A percentile compares a stretch with the other conserved stretches of the same genome.
Conservation (phyloP, 2,329 filamentous ascomycete genomes). For the Fusarium verticillioides region DNA sequence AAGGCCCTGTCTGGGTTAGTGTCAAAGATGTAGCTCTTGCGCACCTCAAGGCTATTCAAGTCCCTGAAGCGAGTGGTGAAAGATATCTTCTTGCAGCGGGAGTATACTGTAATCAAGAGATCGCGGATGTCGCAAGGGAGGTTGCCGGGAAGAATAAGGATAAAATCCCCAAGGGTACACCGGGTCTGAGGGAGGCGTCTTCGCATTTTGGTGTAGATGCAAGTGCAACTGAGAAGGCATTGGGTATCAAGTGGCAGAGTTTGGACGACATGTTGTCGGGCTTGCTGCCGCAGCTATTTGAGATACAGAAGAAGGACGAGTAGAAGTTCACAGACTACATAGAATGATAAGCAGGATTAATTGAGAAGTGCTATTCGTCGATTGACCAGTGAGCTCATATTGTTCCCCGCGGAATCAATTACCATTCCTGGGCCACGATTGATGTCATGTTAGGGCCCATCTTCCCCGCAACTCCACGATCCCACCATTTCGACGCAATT, state of each 20-base stretch:
- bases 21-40: slow-evolving; percentile 5
- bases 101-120: slow-evolving; percentile 7
- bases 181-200: background rate
- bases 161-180: background rate
- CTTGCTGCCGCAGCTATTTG: background rate
- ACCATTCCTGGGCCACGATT: background rate
- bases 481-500: background rate
- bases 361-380: rapidly evolving
- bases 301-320: background rate
- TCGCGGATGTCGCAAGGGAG: background rate
- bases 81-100: slow-evolving; percentile 9
- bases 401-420: background rate
- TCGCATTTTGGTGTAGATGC: slow-evolving; percentile 5
- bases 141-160: background rate
- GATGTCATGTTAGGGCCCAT: background rate
- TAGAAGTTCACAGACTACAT: background rate
- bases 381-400: background rate
- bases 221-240: background rate
- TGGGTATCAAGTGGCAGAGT: slow-evolving; percentile 1
- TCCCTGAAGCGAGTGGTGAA: slow-evolving; percentile 1
- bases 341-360: background rate
- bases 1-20: slow-evolving; percentile 8
- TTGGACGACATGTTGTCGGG: background rate
- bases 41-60: background rate
- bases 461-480: background rate